Percentiles rank a stretch among this genome's conserved stretches.
These are phyloP conservation scores for Penicillium crustosum DNA, from an alignment of 2,329 filamentous ascomycete genomes.

Conservation along the genomic window DNA sequence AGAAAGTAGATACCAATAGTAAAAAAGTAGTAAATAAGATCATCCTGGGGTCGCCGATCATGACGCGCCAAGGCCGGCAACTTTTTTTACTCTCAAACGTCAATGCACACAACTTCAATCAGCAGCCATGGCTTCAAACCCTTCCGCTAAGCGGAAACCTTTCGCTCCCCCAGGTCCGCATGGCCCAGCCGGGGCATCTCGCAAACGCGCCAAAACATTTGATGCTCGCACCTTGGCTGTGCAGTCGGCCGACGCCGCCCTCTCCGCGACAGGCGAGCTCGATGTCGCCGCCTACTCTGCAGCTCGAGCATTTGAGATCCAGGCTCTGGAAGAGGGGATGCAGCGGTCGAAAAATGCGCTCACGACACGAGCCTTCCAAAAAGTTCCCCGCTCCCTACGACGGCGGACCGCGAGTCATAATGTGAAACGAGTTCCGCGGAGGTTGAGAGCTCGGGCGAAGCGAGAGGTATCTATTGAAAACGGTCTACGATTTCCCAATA, in stretches of 20 bases:
- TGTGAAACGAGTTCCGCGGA: constrained; percentile 80
- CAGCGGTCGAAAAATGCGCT: constrained; percentile 64
- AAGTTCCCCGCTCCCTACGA: constrained; percentile 79
- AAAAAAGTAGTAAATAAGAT: neutral
- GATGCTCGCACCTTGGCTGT: constrained; percentile 47
- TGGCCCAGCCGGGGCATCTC: constrained; percentile 30
- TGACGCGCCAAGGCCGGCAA: constrained; percentile 29
- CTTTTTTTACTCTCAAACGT: constrained; percentile 17
- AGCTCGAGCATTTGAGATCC: constrained; percentile 86
- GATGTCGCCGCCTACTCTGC: constrained; percentile 82
- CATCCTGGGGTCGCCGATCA: constrained; percentile 19
- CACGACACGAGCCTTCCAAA: constrained; percentile 79
- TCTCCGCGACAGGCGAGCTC: constrained; percentile 70
- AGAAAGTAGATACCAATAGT: neutral
- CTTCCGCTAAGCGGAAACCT: constrained; percentile 36
- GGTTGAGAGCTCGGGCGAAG: constrained; percentile 68
- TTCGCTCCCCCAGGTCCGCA: constrained; percentile 17
- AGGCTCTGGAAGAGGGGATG: constrained; percentile 79
- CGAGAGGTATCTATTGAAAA: constrained; percentile 50
- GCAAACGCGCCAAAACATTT: constrained; percentile 46
- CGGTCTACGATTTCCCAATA: neutral
- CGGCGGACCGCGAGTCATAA: constrained; percentile 93
- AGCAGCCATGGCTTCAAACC: constrained; percentile 35
- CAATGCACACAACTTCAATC: constrained; percentile 12
- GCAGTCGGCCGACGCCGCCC: constrained; percentile 47